A percentile compares a stretch with the other conserved stretches of the same genome.
These are phyloP conservation scores for Pachysandra terminalis DNA, from an alignment of 164 flowering plant species.

Conservation along the genomic window DNA sequence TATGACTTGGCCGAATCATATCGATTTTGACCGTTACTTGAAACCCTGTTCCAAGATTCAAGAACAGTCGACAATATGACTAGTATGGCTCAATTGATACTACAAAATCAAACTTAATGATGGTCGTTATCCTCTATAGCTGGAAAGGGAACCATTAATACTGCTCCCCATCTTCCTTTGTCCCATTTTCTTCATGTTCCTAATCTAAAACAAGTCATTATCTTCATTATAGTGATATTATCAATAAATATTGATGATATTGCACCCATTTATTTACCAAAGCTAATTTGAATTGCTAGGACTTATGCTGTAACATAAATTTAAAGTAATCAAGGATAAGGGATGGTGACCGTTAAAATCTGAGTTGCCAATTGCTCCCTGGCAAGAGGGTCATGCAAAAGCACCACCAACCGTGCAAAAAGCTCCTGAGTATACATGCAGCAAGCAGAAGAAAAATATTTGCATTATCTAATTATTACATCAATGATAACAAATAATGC, in stretches of 20 bases:
- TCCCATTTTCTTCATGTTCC: neutral
- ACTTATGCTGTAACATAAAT: neutral
- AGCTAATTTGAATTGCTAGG: neutral
- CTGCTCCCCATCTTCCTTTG: too few relatives aligned
- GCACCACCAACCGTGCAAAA: conserved; percentile 86
- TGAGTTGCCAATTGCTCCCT: conserved; percentile 84
- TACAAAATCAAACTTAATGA: too few relatives aligned
- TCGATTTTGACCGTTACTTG: too few relatives aligned
- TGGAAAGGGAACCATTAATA: too few relatives aligned
- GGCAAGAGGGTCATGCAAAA: conserved; percentile 89
- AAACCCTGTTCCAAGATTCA: too few relatives aligned
- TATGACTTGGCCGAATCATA: too few relatives aligned
- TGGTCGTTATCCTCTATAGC: too few relatives aligned
- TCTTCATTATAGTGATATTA: neutral
- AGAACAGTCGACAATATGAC: too few relatives aligned
- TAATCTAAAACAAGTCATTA: neutral
- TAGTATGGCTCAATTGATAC: too few relatives aligned
- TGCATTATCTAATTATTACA: neutral
- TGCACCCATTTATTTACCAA: neutral
- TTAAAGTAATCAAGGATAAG: neutral
- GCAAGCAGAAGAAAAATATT: conserved; percentile 1
- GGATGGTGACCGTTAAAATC: conserved; percentile 55
- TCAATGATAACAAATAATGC: neutral
- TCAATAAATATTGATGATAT: too few relatives aligned
- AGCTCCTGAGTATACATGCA: conserved; percentile 58